Evolutionary conservation across 2,329 filamentous ascomycete genomes (phyloP), one percentile per base, ranked within the genome.

Genomic region (Fusarium odoratissimum): DNA sequence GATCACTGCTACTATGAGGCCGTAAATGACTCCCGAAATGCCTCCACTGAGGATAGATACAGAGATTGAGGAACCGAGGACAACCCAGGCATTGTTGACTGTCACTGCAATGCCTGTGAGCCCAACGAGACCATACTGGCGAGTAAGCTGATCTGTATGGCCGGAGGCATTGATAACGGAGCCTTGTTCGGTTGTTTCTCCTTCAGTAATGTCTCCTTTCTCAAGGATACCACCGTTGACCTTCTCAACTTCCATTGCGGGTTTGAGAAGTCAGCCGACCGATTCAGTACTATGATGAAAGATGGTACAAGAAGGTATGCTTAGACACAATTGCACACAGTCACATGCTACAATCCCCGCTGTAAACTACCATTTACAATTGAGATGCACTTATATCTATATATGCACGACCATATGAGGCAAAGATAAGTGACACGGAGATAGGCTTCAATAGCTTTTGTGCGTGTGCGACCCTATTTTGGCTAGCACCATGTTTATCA

Each of bases 81-180:
- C 76, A 0, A 77, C 76, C 76, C 76, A 77, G 1, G 76, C 76
- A 49, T 77, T 77, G 40, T 77, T 77, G 37, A 77, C 76, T 1
- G 76, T 77, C 0, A 77, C 75, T 9, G 76, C 76, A 14, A 77
- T 75, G 2, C 76, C 76, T 2, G 76, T 77, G 1, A 77, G 69
- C 0, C 76, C 76, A 2, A 77, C 31, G 0, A 77, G 72, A 1
- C 76, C 76, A 30, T 77, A 77, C 30, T 77, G 76, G 2, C 76
- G 67, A 9, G 51, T 71, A 2, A 77, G 64, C 28, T 78, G 71
- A 17, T 78, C 76, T 2, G 41, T 45, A n/a, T 78, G 75, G 0
- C 75, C 76, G 2, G 72, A 75, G 1, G 67, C 75, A 33, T 76
- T 75, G 9, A 75, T 23, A 1, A 56, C n/a, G 5, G 62, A 56